Base-by-base conservation (phyloP, 305 asterid species). In the Fraxinus paxiana region DNA sequence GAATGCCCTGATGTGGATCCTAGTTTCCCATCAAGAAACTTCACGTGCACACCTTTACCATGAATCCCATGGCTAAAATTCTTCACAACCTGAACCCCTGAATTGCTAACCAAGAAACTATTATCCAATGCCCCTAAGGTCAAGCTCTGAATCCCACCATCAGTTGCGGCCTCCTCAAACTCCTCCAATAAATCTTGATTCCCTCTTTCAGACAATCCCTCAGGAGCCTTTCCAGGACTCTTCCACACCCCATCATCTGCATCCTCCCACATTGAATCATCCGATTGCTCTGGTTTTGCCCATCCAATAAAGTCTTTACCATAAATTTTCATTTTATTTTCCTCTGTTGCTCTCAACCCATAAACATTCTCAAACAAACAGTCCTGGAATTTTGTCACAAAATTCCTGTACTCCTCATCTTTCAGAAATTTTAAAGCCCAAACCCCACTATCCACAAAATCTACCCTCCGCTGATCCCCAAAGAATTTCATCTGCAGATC, bases 101-200 rank as follows among this genome's bases (percentile, higher is more conserved):
- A 89, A 85, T 90, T 90, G 87, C 94, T 87, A 74, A 95, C 99
- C 82, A 95, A 82, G 72, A 95, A 95, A 85, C 98, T 95, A 75
- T 95, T 95, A 86, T 95, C 98, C 88, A 95, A 85, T 63, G 99
- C 98, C 78, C 98, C 98, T 78, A 95, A 88, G 6, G 98, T 93
- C 82, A 95, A 83, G 87, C 98, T 95, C 88, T 95, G 99, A 69
- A 95, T 95, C 31, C 97, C 97, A 0, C 97, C 99, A 78, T 88
- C 96, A 0, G 90, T 80, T 3, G 96, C 93, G 0, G 96, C 95
- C 84, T 93, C 98, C 90, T 95, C 99, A 51, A 95, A 95, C 77
- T 95, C 98, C 86, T 90, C 90, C 73, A 93, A 84, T 90, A 95
- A 87, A 86, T 94, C 98, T 82, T 88, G 96, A 70, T 86, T 89